Evolutionary conservation across 78 protist genomes (phyloP).

Genomic region (Dictyostelium capitatum): DNA sequence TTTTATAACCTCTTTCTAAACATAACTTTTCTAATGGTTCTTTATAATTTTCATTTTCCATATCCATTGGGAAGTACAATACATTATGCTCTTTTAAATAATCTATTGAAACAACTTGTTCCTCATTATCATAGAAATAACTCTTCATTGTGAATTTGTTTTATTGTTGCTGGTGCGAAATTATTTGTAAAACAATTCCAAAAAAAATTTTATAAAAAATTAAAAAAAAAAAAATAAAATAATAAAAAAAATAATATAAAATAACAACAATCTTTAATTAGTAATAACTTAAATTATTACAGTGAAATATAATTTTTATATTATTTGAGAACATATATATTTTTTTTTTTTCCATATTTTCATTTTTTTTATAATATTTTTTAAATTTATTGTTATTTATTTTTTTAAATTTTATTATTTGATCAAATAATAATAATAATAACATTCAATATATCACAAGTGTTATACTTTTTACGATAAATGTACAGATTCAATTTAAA

Average conservation of each 20-base stretch:
- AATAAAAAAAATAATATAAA: not conserved
- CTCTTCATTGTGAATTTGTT: constrained; percentile 24
- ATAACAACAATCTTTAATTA: not conserved
- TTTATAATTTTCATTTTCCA: constrained; percentile 12
- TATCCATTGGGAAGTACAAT: constrained; percentile 49
- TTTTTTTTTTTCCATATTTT: too few species aligned
- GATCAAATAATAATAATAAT: too few species aligned
- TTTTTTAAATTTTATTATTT: too few species aligned
- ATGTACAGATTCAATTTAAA: too few species aligned
- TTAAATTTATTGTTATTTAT: too few species aligned
- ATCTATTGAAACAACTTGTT: not conserved
- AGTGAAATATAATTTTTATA: too few species aligned
- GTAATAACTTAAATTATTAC: too few species aligned
- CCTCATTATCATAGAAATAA: constrained; percentile 32
- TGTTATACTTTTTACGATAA: too few species aligned
- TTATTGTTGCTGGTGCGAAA: not conserved
- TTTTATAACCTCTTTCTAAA: constrained; percentile 80
- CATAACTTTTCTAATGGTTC: constrained; percentile 54
- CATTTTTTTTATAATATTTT: too few species aligned
- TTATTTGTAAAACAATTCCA: not conserved
- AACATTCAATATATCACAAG: too few species aligned
- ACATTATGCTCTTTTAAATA: constrained; percentile 38
- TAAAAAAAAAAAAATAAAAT: constrained; percentile 3
- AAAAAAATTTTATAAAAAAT: not conserved
- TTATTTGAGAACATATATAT: too few species aligned